Percentiles rank a stretch among this genome's conserved stretches.
These are phyloP conservation scores for Sambucus nigra DNA, from an alignment of 129 eudicot genomes.

Conservation along the genomic window DNA sequence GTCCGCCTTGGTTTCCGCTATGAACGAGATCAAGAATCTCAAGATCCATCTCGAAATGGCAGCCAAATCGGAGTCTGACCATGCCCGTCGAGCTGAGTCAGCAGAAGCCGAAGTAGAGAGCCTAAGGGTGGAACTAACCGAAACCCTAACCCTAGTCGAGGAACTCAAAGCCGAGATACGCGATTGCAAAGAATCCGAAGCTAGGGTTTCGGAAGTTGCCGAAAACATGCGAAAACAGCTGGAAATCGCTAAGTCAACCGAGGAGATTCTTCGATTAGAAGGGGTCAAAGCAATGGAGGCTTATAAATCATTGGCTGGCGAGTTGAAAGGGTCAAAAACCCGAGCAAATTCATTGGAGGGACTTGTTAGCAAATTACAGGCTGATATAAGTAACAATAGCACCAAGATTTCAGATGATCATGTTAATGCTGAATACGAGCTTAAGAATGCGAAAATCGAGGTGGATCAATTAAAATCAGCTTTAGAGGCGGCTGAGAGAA, in stretches of 20 bases:
- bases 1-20: constrained; percentile 58
- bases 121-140: constrained; percentile 53
- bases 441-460: constrained; percentile 33
- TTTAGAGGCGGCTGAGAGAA: constrained; percentile 59
- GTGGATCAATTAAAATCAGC: constrained; percentile 40
- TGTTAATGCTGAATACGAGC: constrained; percentile 26
- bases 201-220: constrained; percentile 36
- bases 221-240: constrained; percentile 39
- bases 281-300: constrained; percentile 39
- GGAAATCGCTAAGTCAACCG: constrained; percentile 37
- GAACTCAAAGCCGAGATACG: constrained; percentile 44
- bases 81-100: constrained; percentile 51
- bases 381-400: not conserved
- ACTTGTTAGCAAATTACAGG: constrained; percentile 34
- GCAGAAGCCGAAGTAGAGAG: constrained; percentile 53
- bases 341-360: constrained; percentile 46
- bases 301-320: constrained; percentile 36
- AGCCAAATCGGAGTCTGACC: constrained; percentile 61
- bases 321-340: constrained; percentile 54
- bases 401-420: constrained; percentile 11
- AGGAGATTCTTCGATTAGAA: constrained; percentile 39
- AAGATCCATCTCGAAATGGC: constrained; percentile 53
- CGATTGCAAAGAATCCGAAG: constrained; percentile 67
- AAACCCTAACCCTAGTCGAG: constrained; percentile 49
- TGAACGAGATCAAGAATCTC: constrained; percentile 70